Base-by-base conservation (phyloP, 2,329 filamentous ascomycete species). In the Leptosphaerulina australis region DNA sequence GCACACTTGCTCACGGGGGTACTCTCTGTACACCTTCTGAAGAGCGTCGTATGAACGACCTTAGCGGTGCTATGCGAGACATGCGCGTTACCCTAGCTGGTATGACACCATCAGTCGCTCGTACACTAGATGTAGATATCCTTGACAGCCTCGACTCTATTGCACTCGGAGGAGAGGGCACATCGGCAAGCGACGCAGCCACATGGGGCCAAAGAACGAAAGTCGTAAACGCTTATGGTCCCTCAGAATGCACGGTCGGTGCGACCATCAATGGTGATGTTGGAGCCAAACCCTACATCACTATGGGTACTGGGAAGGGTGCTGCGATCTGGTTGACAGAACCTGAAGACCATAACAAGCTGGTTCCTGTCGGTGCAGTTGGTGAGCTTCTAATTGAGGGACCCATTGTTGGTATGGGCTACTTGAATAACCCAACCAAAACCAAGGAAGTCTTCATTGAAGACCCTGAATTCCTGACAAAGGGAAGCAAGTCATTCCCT, bases 331-430 rank as follows among this genome's bases (percentile, higher is more conserved):
- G 76, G 75, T 58, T 80, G 14, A 68, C 74, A 0, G 71, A 79
- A 25, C 72, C 74, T 0, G 52, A 61, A 9, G 58, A 77, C 14
- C 67, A 71, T 28, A 67, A 76, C 45, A 66, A 64, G 29, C 61
- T 72, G 2, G 67, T 72, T 0, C 70, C 71, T 0, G 51, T 70
- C 8, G 70, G 84, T 1, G 66, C 63, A 4, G 69, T 70, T 40
- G 71, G 70, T 12, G 84, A 87, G 60, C 71, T 87, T 2, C 76
- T 85, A 3, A 79, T 87, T 25, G 83, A 86, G 58, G 83, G 83
- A 0, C 80, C 81, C 0, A 81, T 74, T 22, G 69, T 78, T 7
- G 74, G 73, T 1, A 66, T 69, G 30, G 70, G 70, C 4, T 73
- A 73, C 21, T 44, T 73, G 15, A 67, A 71, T 39, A 71, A 73